Evolutionary conservation across 2,329 filamentous ascomycete genomes (phyloP).

Genomic region (Xylariaceae sp.): DNA sequence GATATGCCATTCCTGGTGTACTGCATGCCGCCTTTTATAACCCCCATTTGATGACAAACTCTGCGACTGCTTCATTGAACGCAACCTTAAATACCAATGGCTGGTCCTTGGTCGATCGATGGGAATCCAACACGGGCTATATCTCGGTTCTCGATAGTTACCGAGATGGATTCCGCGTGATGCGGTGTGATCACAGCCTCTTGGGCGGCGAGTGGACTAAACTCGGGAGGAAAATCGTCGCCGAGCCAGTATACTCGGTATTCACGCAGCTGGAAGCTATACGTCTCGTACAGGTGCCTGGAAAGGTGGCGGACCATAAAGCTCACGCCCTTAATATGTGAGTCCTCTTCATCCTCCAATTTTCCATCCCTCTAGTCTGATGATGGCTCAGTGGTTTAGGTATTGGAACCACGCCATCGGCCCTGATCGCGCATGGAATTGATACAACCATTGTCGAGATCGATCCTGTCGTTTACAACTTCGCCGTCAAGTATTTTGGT

Average conservation of each 20-base stretch:
- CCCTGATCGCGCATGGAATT: constrained; percentile 82
- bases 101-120: constrained; percentile 75
- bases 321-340: constrained; percentile 84
- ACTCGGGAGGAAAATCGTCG: constrained; percentile 52
- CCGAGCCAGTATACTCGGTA: constrained; percentile 91
- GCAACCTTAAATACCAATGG: constrained; percentile 60
- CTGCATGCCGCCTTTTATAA: constrained; percentile 71
- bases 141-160: constrained; percentile 82
- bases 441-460: constrained; percentile 94
- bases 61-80: constrained; percentile 63
- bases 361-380: constrained; percentile 12
- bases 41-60: constrained; percentile 64
- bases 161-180: constrained; percentile 68
- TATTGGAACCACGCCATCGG: constrained; percentile 86
- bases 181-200: constrained; percentile 92
- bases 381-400: constrained; percentile 68
- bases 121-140: constrained; percentile 88
- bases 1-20: constrained; percentile 69
- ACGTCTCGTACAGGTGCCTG: constrained; percentile 66
- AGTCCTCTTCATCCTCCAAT: constrained; percentile 33
- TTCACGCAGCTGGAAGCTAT: constrained; percentile 95
- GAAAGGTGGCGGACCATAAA: constrained; percentile 56
- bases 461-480: constrained; percentile 83
- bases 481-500: constrained; percentile 78
- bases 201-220: constrained; percentile 87